Evolutionary conservation across 768 basidiomycete species (phyloP).

Genomic region (Rhodocollybia butyracea): DNA sequence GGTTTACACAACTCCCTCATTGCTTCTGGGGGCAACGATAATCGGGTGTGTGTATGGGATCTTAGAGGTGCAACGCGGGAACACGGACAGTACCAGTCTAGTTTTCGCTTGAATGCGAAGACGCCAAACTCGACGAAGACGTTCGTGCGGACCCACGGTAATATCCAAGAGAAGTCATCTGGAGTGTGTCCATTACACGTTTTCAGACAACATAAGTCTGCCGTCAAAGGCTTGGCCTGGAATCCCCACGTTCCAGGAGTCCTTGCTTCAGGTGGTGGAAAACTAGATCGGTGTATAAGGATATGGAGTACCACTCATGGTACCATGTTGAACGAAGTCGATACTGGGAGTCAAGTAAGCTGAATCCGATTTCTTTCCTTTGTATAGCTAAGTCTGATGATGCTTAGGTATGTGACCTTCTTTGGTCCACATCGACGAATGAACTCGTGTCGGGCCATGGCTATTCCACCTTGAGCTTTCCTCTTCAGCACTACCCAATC

Average conservation of each 20-base stretch:
- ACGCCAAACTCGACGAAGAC: too few relatives aligned
- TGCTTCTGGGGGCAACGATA: slow-evolving; percentile 76
- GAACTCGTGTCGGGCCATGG: slow-evolving; percentile 80
- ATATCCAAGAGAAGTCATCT: neutral
- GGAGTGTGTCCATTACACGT: slow-evolving; percentile 55
- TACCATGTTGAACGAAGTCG: slow-evolving; percentile 56
- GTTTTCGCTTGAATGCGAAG: too few relatives aligned
- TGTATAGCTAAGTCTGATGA: neutral
- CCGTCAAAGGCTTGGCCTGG: slow-evolving; percentile 81
- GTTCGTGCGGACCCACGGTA: neutral
- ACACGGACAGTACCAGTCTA: too few relatives aligned
- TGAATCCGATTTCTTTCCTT: neutral
- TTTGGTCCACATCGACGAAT: slow-evolving; percentile 70
- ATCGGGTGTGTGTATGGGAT: slow-evolving; percentile 79
- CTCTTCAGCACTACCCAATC: slow-evolving; percentile 76
- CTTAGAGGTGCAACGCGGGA: slow-evolving; percentile 38
- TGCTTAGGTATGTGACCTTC: slow-evolving; percentile 56
- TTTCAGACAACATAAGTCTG: slow-evolving; percentile 73
- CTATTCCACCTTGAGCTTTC: slow-evolving; percentile 63
- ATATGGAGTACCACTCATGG: slow-evolving; percentile 76
- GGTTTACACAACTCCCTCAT: slow-evolving; percentile 38
- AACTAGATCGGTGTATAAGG: slow-evolving; percentile 75
- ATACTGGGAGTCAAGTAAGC: slow-evolving; percentile 68
- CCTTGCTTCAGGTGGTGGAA: slow-evolving; percentile 73
- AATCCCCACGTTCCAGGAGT: slow-evolving; percentile 69